Conservation (phyloP, 441 rosid species). For the Erysimum cheiri region DNA sequence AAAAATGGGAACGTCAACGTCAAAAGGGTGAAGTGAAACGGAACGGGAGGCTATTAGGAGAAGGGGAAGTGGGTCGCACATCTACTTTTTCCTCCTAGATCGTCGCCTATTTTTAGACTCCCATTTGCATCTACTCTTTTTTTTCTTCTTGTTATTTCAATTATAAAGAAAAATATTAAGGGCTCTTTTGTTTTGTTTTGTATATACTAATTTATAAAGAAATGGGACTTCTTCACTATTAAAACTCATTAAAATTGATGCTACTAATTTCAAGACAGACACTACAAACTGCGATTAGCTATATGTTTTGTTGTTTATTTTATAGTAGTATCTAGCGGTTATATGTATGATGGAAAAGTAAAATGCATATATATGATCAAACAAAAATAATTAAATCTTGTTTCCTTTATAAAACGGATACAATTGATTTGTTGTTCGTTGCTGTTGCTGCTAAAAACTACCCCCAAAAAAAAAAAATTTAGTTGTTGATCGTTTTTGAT, state of each 20-base stretch:
- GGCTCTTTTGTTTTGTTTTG: too few species aligned
- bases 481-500: background rate
- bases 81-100: conserved; percentile 28
- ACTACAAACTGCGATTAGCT: background rate
- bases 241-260: too few species aligned
- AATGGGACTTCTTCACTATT: background rate
- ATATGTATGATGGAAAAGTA: too few species aligned
- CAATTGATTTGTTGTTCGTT: too few species aligned
- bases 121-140: conserved; percentile 35
- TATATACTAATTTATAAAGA: too few species aligned
- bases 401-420: background rate
- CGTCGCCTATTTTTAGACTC: conserved; percentile 30
- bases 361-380: background rate
- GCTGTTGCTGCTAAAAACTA: too few species aligned
- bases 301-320: background rate
- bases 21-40: conserved; percentile 40
- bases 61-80: background rate
- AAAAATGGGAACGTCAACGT: conserved; percentile 27
- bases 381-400: background rate
- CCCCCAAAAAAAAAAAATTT: background rate
- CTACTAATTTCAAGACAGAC: background rate
- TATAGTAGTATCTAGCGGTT: background rate
- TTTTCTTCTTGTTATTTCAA: background rate
- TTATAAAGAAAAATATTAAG: background rate
- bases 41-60: conserved; percentile 42